Evolutionary conservation across 345 rosid species (phyloP), one percentile per base, ranked within the genome.

Genomic region (Brassica incana): DNA sequence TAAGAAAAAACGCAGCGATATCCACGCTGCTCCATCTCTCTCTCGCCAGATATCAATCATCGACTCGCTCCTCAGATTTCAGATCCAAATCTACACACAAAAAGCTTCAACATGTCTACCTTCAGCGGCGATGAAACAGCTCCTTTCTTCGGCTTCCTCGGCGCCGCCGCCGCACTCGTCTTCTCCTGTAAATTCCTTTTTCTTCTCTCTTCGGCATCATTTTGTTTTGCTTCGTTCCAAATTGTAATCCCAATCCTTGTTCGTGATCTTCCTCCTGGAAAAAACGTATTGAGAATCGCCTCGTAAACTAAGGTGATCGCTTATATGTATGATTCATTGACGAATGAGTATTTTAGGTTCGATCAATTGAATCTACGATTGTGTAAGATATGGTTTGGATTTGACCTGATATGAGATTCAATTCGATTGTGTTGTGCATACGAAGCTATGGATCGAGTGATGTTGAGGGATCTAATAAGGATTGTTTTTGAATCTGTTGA

Each of bases 61-160:
- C 36, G 63, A 40, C n/a, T 7, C 40, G 59, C 9, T 61, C 5
- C 54, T 30, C 40, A 64, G 56, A 80, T 80, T 65, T 67, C 35
- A 74, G 14, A 61, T 30, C n/a, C 35, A 27, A 61, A 61, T 48
- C 54, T 14, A n/a, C 6, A n/a, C 16, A 50, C 11, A 10, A 43
- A 43, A 10, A 52, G 15, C 35, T 33, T 61, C 36, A 48, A 45
- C 15, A 81, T 81, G 84, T 81, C 84, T 67, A 76, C 84, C 38
- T 94, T 94, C 85, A 89, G 91, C 82, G 97, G 96, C 72, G 97
- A 94, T 87, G 98, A 90, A 86, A 94, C 96, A 12, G 97, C 98
- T 61, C 96, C 98, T 1, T 92, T 94, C 91, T 94, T 90, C 78
- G 97, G 97, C 73, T 93, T 93, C 87, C 92, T 91, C 50, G 98